Percentiles rank a stretch among this genome's conserved stretches.
phyloP scores from a whole-genome alignment of 1,139 yeast species.

The Candida sojae region DNA sequence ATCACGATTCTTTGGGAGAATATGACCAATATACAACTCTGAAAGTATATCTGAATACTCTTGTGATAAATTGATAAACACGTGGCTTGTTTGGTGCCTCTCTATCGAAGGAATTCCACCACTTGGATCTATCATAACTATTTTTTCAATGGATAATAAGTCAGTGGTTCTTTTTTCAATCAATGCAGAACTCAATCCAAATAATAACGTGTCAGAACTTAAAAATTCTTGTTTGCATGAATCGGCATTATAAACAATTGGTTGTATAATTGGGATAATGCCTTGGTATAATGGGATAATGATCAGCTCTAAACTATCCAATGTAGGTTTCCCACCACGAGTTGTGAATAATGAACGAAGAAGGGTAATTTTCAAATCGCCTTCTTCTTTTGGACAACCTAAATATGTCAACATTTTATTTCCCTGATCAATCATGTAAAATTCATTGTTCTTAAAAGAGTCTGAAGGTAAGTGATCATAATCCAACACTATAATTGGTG shows the following conservation, averaged over 20 bases:
- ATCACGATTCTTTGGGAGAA: conserved; percentile 45
- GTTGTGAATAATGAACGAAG: conserved; percentile 30
- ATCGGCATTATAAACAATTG: conserved; percentile 49
- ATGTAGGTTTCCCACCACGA: conserved; percentile 13
- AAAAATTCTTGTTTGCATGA: conserved; percentile 31
- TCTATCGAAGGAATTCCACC: conserved; percentile 94
- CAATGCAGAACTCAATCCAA: conserved; percentile 28
- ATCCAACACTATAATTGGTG: conserved; percentile 36
- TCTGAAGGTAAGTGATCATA: conserved; percentile 30
- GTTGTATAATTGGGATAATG: conserved; percentile 62
- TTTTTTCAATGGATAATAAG: conserved; percentile 69
- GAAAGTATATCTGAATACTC: conserved; percentile 69
- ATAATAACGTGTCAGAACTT: conserved; percentile 35
- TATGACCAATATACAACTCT: conserved; percentile 59
- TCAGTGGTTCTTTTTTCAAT: conserved; percentile 23
- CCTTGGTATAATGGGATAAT: conserved; percentile 47
- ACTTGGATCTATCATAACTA: conserved; percentile 71
- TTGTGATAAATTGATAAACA: conserved; percentile 80
- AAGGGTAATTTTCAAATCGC: conserved; percentile 27
- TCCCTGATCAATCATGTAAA: conserved; percentile 35
- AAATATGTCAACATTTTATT: conserved; percentile 29
- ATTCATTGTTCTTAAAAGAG: conserved; percentile 34
- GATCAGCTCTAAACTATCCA: conserved; percentile 34
- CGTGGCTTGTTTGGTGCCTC: conserved; percentile 81
- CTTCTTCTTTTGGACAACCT: conserved; percentile 26